Evolutionary conservation across 2,329 filamentous ascomycete species (phyloP).

Genomic region (Phymatotrichopsis omnivora): DNA sequence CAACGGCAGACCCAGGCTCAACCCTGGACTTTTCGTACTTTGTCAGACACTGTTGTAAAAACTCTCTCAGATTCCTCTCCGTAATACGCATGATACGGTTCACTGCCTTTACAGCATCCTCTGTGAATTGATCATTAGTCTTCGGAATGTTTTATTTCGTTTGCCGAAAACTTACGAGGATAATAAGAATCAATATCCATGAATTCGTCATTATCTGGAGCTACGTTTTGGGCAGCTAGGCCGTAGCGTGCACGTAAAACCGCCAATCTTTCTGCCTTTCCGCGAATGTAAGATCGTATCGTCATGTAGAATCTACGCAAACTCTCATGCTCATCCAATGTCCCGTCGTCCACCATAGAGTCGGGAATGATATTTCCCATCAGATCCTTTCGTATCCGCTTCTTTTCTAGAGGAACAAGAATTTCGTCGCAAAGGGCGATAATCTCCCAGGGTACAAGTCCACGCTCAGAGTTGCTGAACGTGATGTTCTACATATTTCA

Average conservation of each 20-base stretch:
- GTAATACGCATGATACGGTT: constrained; percentile 46
- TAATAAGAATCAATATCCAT: constrained; percentile 31
- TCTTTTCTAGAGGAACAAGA: constrained; percentile 45
- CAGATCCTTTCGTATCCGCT: constrained; percentile 26
- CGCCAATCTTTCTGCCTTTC: constrained; percentile 42
- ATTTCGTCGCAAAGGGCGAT: constrained; percentile 55
- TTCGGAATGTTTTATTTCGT: not conserved
- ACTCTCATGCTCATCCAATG: constrained; percentile 67
- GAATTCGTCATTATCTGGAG: constrained; percentile 33
- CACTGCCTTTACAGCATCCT: constrained; percentile 22
- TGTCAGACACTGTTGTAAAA: constrained; percentile 70
- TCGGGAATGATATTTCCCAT: constrained; percentile 26
- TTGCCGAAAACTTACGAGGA: not conserved
- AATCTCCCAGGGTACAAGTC: constrained; percentile 66
- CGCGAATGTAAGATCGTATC: constrained; percentile 58
- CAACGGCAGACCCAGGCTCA: constrained; percentile 90
- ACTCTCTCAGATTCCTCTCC: constrained; percentile 57
- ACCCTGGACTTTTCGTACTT: constrained; percentile 89
- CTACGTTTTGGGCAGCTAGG: constrained; percentile 36
- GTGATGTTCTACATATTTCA: constrained; percentile 53
- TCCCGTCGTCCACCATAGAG: constrained; percentile 27
- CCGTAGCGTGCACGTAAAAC: constrained; percentile 45
- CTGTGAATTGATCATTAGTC: not conserved
- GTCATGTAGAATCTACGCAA: constrained; percentile 71
- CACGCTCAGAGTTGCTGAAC: constrained; percentile 64